These are phyloP conservation scores for Dothiorella sarmentorum DNA, from an alignment of 2,329 filamentous ascomycete genomes.

Conservation along the genomic window DNA sequence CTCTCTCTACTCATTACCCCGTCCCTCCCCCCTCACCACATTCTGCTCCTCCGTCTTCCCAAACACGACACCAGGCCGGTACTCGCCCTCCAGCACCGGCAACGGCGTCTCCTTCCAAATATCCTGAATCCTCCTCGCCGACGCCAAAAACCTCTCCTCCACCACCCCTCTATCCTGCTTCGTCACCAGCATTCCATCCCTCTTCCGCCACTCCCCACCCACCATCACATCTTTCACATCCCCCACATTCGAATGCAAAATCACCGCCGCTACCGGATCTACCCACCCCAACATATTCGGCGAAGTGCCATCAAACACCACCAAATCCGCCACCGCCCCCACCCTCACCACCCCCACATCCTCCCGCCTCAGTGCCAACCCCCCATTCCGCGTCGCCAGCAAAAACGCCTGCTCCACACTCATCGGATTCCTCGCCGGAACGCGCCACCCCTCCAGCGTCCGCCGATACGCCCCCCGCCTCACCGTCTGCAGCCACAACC, in stretches of 20 bases:
- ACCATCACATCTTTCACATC: constrained; percentile 53
- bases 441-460: constrained; percentile 39
- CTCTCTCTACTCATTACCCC: constrained; percentile 19
- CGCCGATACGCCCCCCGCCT: constrained; percentile 41
- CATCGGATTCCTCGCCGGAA: constrained; percentile 52
- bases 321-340: constrained; percentile 55
- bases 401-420: constrained; percentile 54
- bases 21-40: constrained; percentile 16
- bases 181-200: constrained; percentile 37
- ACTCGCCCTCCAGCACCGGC: constrained; percentile 14
- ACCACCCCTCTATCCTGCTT: constrained; percentile 22
- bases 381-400: constrained; percentile 53
- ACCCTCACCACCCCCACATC: constrained; percentile 51
- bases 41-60: neutral
- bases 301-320: constrained; percentile 50
- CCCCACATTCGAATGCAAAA: constrained; percentile 53
- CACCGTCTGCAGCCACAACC: constrained; percentile 52
- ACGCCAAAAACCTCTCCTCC: constrained; percentile 23
- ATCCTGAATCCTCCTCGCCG: constrained; percentile 25
- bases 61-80: neutral
- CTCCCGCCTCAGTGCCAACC: constrained; percentile 47
- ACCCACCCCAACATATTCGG: constrained; percentile 53
- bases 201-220: constrained; percentile 49
- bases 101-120: constrained; percentile 21
- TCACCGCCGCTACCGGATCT: constrained; percentile 55